A percentile compares a stretch with the other conserved stretches of the same genome.
Conservation (phyloP, 1,284 basidiomycete genomes). For the Heliocybe sulcata region DNA sequence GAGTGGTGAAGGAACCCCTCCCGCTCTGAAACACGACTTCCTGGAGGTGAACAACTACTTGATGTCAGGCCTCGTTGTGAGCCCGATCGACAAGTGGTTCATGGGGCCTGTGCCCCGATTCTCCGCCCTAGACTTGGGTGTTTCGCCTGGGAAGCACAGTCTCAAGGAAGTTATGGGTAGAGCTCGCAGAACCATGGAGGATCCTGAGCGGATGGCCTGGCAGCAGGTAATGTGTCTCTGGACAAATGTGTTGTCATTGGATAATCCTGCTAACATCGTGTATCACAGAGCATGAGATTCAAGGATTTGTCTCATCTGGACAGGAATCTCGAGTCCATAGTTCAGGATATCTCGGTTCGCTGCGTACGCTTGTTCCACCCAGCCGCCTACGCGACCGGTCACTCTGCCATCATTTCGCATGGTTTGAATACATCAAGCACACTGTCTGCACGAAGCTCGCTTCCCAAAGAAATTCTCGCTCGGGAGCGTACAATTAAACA, state of each 20-base stretch:
- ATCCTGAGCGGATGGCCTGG: conserved; percentile 24
- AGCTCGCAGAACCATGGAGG: conserved; percentile 38
- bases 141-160: conserved; percentile 29
- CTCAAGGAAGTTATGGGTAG: conserved; percentile 37
- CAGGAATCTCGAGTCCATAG: conserved; percentile 62
- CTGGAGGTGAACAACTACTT: conserved; percentile 77
- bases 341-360: conserved; percentile 50
- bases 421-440: neutral
- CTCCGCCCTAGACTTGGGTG: conserved; percentile 45
- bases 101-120: conserved; percentile 54
- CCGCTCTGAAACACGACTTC: conserved; percentile 59
- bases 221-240: conserved; percentile 14
- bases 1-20: conserved; percentile 24
- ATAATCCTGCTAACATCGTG: conserved; percentile 7
- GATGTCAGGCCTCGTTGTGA: conserved; percentile 58
- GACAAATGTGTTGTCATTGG: neutral
- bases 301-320: conserved; percentile 50
- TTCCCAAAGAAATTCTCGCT: conserved; percentile 7
- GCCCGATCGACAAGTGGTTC: conserved; percentile 74
- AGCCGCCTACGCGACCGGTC: conserved; percentile 56
- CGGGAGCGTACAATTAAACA: conserved; percentile 45
- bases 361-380: conserved; percentile 57
- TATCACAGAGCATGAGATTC: conserved; percentile 36
- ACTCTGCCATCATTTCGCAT: conserved; percentile 44
- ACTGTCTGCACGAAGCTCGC: neutral